A percentile compares a stretch with the other conserved stretches of the same genome.
Conservation (phyloP, 176 grass and related monocot genomes). For the Oryza meyeriana region DNA sequence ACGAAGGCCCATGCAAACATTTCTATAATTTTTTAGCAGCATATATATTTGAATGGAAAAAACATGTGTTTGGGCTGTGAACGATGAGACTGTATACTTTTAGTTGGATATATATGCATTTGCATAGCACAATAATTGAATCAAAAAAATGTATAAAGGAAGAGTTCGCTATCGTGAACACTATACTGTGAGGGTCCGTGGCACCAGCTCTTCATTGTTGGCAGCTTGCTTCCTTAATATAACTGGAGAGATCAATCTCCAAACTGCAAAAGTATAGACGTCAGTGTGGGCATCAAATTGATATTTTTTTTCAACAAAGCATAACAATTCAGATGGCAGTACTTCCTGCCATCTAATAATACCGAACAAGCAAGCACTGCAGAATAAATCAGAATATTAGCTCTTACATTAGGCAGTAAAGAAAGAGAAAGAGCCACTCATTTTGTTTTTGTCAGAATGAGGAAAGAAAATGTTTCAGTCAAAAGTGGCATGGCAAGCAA, state of each 20-base stretch:
- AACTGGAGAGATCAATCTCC: slow-evolving; percentile 67
- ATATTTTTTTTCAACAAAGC: not conserved
- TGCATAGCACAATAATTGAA: not conserved
- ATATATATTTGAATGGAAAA: not conserved
- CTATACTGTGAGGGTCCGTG: slow-evolving; percentile 44
- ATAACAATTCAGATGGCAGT: not conserved
- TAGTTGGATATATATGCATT: not conserved
- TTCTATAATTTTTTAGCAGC: not conserved
- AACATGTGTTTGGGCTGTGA: not conserved
- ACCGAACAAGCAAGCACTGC: not conserved
- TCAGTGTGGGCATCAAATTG: not conserved
- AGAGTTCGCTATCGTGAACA: not conserved
- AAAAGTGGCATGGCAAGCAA: not conserved
- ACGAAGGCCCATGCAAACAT: not conserved
- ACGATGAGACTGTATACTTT: not conserved
- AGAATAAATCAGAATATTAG: not conserved
- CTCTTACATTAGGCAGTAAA: not conserved
- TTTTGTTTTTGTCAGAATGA: not conserved
- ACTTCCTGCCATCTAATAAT: not conserved
- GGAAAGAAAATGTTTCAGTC: not conserved
- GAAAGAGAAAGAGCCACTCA: not conserved
- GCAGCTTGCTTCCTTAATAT: slow-evolving; percentile 34
- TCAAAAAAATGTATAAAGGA: not conserved
- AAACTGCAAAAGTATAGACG: slow-evolving; percentile 45
- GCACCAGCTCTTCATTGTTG: slow-evolving; percentile 21